Base-by-base conservation (phyloP, 345 rosid genomes). In the Microthlaspi erraticum region DNA sequence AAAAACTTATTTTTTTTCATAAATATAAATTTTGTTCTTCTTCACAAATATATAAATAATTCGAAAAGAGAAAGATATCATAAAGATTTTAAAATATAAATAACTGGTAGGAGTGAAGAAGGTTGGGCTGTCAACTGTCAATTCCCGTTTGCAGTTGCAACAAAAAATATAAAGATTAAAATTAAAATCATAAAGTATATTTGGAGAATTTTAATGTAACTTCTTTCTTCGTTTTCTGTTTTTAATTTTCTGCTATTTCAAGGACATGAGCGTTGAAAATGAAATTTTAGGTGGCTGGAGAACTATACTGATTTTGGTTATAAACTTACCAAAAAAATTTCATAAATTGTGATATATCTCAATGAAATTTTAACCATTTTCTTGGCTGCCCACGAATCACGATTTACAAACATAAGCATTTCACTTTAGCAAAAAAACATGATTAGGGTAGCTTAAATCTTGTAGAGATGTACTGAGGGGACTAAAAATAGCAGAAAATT, bases 121-220 rank as follows among this genome's bases (percentile, higher is more conserved):
- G 79, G 84, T 85, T 85, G 80, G 75, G 56, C 66, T 61, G 85
- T 83, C 85, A 76, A 57, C 54, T 74, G 41, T 83, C 82, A 74
- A 73, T 73, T 73, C 79, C 54, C 68, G 68, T 76, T 80, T 83
- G 81, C 72, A 72, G 84, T 80, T 85, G 79, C 70, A 61, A 77
- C 38, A 42, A 60, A 53, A 68, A 41, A 34, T 14, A 53, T 53
- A 49, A 38, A 44, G 32, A 50, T 60, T 60, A 12, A 46, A 23
- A 46, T 33, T 70, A 26, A 65, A 9, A 46, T 56, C 32, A 14
- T 55, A 50, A 41, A 33, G 45, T 42, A 11, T 65, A 46, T 73
- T 73, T 65, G 59, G 61, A 67, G 68, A 58, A 71, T 71, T 58
- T 72, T 45, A 38, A n/a, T 66, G 50, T 12, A 38, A 49, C 70